These are phyloP conservation scores for Solanum chacoense DNA, from an alignment of 305 asterid species.

Conservation along the genomic window DNA sequence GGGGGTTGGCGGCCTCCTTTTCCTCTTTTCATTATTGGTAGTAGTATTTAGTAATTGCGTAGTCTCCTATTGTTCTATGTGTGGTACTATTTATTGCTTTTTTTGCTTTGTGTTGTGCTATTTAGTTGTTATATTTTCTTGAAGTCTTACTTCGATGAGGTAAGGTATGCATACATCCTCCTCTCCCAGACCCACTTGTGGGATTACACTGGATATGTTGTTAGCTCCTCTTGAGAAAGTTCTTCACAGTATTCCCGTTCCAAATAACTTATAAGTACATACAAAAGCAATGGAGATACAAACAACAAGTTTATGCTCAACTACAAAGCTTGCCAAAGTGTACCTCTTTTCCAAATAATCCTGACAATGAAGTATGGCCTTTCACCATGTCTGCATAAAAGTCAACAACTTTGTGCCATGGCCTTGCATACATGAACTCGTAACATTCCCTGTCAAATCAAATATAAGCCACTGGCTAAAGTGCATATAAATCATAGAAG, in stretches of 20 bases:
- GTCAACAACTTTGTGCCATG: constrained; percentile 58
- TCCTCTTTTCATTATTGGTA: background rate
- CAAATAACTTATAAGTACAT: background rate
- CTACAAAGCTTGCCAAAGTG: background rate
- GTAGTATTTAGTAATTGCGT: background rate
- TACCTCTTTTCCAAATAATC: constrained; percentile 61
- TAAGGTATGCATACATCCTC: background rate
- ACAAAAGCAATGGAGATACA: background rate
- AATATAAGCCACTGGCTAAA: background rate
- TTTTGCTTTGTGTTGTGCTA: background rate
- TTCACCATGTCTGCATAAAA: constrained; percentile 64
- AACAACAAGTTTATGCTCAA: background rate
- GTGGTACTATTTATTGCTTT: background rate
- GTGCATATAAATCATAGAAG: background rate
- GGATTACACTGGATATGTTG: background rate
- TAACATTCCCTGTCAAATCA: constrained; percentile 66
- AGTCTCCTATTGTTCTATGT: background rate
- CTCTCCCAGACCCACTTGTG: background rate
- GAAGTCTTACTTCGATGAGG: background rate
- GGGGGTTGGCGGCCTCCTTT: background rate
- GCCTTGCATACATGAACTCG: constrained; percentile 65
- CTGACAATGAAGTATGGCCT: constrained; percentile 37
- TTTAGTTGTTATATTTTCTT: background rate
- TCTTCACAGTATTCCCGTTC: background rate
- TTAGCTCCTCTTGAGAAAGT: background rate